phyloP scores from a whole-genome alignment of 2,329 filamentous ascomycete species.

The Cladorrhinum sp. region DNA sequence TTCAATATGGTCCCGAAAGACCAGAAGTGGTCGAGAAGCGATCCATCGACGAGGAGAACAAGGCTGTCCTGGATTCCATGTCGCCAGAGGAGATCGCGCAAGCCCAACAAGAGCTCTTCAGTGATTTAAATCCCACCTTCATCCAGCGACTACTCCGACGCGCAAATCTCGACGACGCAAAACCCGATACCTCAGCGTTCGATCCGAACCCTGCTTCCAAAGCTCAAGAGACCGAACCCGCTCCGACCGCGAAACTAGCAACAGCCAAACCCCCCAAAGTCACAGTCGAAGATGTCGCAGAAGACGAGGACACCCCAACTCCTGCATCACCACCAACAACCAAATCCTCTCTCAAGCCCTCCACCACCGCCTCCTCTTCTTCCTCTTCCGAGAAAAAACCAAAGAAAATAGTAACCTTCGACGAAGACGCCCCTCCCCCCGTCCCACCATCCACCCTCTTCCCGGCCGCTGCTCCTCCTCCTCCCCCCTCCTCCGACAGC shows the following conservation, averaged over 20 bases:
- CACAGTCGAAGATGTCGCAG: conserved; percentile 35
- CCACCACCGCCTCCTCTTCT: background rate
- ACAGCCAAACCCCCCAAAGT: conserved; percentile 31
- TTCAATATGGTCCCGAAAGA: conserved; percentile 14
- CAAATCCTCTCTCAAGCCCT: conserved; percentile 13
- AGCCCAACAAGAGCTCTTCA: conserved; percentile 76
- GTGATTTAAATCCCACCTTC: conserved; percentile 69
- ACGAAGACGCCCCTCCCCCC: conserved; percentile 43
- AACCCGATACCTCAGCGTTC: conserved; percentile 47
- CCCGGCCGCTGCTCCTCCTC: conserved; percentile 23
- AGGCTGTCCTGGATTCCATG: conserved; percentile 70
- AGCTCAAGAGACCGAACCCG: background rate
- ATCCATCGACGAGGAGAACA: conserved; percentile 81
- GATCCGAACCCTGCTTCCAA: conserved; percentile 29
- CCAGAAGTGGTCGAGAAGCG: conserved; percentile 58
- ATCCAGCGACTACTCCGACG: conserved; percentile 73
- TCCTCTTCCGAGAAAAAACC: conserved; percentile 15
- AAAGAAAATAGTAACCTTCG: conserved; percentile 36
- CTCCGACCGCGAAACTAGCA: conserved; percentile 11
- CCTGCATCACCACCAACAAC: conserved; percentile 3
- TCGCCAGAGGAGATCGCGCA: conserved; percentile 75
- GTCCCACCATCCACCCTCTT: conserved; percentile 43
- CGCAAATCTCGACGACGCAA: conserved; percentile 69
- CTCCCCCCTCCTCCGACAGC: conserved; percentile 5
- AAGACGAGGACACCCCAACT: conserved; percentile 15